Base-by-base conservation (phyloP, 1,284 basidiomycete genomes). In the Cryptococcus neoformans region DNA sequence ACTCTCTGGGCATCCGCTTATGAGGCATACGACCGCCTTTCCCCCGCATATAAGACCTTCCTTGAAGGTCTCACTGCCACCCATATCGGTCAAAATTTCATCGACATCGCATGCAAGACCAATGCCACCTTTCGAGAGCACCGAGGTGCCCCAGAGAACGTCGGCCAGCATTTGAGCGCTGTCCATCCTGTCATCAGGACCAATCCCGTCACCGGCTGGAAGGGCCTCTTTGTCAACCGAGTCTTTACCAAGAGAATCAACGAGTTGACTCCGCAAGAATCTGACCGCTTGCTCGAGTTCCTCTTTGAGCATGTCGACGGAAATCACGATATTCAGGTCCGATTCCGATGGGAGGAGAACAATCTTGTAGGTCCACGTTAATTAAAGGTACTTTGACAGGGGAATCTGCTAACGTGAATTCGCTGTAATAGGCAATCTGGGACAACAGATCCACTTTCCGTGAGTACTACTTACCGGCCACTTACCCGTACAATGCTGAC, bases 161-260 rank as follows among this genome's bases (percentile, higher is more conserved):
- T 79, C 10, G 86, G 86, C 16, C 78, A 79, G 44, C 75, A 80
- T 42, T 76, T 89, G 41, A 78, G 76, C 10, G 83, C 87, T 36
- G 85, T 89, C 14, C 86, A 90, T 70, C 88, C 74, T 28, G 65
- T 76, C 21, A 61, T 72, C 44, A 56, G 74, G 39, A 64, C 65
- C 21, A 66, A 72, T 56, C 68, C 88, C n/a, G 83, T 81, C 1
- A 90, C 88, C 0, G 87, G 88, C 8, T 89, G 86, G 86, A 89
- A 90, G 81, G 84, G 83, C 55, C 72, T 90, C 62, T 89, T 85
- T 64, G 84, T 88, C 54, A 87, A 88, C 79, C 66, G 70, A 45
- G 78, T 60, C 1, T 88, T 88, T 76, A 87, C 85, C 2, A 82
- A 80, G 61, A 80, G 82, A 39, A 85, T 88, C 66, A 73, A 84